Evolutionary conservation across 345 rosid species (phyloP).

Genomic region (Viola odorata): DNA sequence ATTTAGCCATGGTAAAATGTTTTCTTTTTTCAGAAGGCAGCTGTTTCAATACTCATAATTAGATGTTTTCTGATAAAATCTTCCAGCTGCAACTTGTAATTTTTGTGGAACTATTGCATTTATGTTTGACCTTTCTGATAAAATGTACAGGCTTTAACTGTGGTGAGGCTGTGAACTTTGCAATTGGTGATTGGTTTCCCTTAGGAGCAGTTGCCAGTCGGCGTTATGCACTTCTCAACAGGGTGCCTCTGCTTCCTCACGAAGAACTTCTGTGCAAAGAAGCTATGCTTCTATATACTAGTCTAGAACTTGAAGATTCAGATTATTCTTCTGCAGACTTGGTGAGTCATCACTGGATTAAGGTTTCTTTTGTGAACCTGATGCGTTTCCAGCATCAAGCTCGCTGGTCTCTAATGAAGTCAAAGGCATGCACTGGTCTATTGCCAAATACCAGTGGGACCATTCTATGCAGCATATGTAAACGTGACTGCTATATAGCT

Average conservation of each 20-base stretch:
- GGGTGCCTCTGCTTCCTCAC: slow-evolving; percentile 92
- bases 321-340: slow-evolving; percentile 49
- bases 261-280: slow-evolving; percentile 96
- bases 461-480: slow-evolving; percentile 77
- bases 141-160: slow-evolving; percentile 82
- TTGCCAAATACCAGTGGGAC: slow-evolving; percentile 54
- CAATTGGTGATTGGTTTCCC: slow-evolving; percentile 95
- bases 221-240: slow-evolving; percentile 86
- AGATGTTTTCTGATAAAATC: neutral
- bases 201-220: slow-evolving; percentile 87
- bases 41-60: neutral
- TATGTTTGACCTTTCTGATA: slow-evolving; percentile 6
- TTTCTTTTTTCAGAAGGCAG: neutral
- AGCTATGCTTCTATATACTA: slow-evolving; percentile 68
- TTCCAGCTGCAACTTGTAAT: neutral
- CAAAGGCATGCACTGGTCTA: slow-evolving; percentile 51
- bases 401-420: slow-evolving; percentile 72
- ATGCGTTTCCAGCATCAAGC: slow-evolving; percentile 77
- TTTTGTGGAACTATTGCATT: neutral
- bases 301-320: slow-evolving; percentile 49
- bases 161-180: slow-evolving; percentile 99
- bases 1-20: slow-evolving; percentile 82
- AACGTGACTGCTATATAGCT: slow-evolving; percentile 87
- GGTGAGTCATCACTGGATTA: slow-evolving; percentile 47
- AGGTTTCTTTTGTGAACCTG: slow-evolving; percentile 69